A percentile compares a stretch with the other conserved stretches of the same genome.
Evolutionary conservation across 2,329 filamentous ascomycete species (phyloP).

Genomic region (Zarea fungicola): DNA sequence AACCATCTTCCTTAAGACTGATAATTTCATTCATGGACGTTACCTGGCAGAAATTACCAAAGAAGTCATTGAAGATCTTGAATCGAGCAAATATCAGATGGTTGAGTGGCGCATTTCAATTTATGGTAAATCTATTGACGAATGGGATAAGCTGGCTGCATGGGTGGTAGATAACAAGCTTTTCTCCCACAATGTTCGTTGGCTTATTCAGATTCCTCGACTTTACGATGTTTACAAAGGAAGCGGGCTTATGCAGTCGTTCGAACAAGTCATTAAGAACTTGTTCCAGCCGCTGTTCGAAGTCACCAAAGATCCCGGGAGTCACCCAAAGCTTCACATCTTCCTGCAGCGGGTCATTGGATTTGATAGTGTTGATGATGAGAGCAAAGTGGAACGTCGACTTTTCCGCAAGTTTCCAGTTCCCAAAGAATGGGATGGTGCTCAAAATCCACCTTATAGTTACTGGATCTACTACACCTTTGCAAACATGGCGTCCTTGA

Average conservation of each 20-base stretch:
- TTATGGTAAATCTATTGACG: constrained; percentile 84
- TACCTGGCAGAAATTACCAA: constrained; percentile 97
- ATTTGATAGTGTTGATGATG: constrained; percentile 96
- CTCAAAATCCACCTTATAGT: constrained; percentile 95
- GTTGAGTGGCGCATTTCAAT: constrained; percentile 98
- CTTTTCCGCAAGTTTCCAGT: constrained; percentile 95
- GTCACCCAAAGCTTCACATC: constrained; percentile 87
- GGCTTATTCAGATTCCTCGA: constrained; percentile 92
- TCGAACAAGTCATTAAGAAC: constrained; percentile 85
- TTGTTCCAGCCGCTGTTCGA: constrained; percentile 93
- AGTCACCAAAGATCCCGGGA: constrained; percentile 79
- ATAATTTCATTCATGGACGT: constrained; percentile 93
- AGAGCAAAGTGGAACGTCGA: constrained; percentile 91
- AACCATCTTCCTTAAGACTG: constrained; percentile 98
- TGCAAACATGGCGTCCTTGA: constrained; percentile 87
- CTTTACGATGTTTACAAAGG: constrained; percentile 95
- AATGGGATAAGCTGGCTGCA: constrained; percentile 95
- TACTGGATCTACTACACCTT: constrained; percentile 99
- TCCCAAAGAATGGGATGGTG: constrained; percentile 81
- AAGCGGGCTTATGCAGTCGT: constrained; percentile 78
- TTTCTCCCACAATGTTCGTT: constrained; percentile 95
- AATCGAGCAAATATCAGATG: constrained; percentile 99
- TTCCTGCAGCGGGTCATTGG: constrained; percentile 94
- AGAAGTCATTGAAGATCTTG: constrained; percentile 93
- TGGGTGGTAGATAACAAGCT: constrained; percentile 99